phyloP scores from a whole-genome alignment of 352 stramenopile genomes.

The Elongisporangium anandrum region DNA sequence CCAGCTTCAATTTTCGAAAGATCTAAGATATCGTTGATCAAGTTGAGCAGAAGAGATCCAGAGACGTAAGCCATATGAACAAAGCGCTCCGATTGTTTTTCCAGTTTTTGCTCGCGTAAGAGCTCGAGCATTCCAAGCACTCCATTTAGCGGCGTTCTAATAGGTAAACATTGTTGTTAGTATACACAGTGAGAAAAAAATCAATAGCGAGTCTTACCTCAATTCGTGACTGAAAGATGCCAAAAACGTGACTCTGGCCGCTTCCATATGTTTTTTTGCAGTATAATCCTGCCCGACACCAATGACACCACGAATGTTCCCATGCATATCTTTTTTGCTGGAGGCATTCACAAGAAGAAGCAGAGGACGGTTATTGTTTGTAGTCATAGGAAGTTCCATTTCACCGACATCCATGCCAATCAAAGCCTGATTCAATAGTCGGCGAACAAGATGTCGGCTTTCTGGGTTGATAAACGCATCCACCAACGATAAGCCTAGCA shows the following conservation, averaged over 20 bases:
- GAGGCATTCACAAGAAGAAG: constrained; percentile 63
- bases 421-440: constrained; percentile 53
- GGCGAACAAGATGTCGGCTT: constrained; percentile 42
- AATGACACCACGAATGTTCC: constrained; percentile 86
- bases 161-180: no score
- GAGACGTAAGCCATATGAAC: constrained; percentile 74
- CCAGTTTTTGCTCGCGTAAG: constrained; percentile 53
- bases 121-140: constrained; percentile 79
- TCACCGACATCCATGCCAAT: constrained; percentile 68
- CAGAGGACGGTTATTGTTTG: constrained; percentile 28
- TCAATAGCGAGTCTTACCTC: no score
- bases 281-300: constrained; percentile 89
- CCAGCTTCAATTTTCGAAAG: constrained; percentile 90
- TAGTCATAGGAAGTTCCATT: constrained; percentile 72
- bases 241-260: constrained; percentile 59
- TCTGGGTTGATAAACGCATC: constrained; percentile 59
- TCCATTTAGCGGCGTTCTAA: constrained; percentile 72
- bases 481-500: constrained; percentile 54
- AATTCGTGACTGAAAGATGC: constrained; percentile 69
- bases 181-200: no score
- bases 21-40: constrained; percentile 87
- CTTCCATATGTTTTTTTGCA: constrained; percentile 68
- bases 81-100: constrained; percentile 54
- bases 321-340: constrained; percentile 80
- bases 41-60: constrained; percentile 55